These are phyloP conservation scores for Alnus rubra DNA, from an alignment of 306 rosid species.

Conservation along the genomic window DNA sequence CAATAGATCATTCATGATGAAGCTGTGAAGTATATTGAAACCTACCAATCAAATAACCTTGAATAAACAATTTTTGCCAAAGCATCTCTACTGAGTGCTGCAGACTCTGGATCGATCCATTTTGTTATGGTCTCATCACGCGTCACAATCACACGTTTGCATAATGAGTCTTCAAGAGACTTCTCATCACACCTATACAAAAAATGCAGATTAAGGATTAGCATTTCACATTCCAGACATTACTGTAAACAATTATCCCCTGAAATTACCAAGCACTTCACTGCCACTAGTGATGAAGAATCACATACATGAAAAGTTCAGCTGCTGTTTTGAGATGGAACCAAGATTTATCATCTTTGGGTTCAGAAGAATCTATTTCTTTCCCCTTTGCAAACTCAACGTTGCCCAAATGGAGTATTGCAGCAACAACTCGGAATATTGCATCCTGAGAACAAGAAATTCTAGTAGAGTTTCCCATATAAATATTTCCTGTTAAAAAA, in stretches of 20 bases:
- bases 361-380: constrained; percentile 80
- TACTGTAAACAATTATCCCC: background rate
- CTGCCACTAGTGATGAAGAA: too few relatives aligned
- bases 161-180: constrained; percentile 85
- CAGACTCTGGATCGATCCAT: constrained; percentile 68
- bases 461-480: constrained; percentile 19
- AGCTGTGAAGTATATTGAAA: constrained; percentile 9
- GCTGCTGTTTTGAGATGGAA: constrained; percentile 81
- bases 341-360: constrained; percentile 73
- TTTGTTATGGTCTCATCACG: constrained; percentile 92
- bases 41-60: constrained; percentile 88
- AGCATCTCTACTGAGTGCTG: constrained; percentile 83
- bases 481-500: constrained; percentile 7
- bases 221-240: constrained; percentile 19
- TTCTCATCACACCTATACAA: constrained; percentile 74
- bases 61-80: constrained; percentile 90
- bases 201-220: constrained; percentile 25
- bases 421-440: constrained; percentile 85
- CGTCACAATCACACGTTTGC: constrained; percentile 90
- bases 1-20: constrained; percentile 7
- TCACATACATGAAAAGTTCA: constrained; percentile 76
- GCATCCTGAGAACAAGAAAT: constrained; percentile 63
- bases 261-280: too few relatives aligned
- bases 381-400: constrained; percentile 76
- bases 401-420: constrained; percentile 92